A percentile compares a stretch with the other conserved stretches of the same genome.
phyloP scores from a whole-genome alignment of 2,329 filamentous ascomycete genomes.

The Rhexocercosporidium sp. region DNA sequence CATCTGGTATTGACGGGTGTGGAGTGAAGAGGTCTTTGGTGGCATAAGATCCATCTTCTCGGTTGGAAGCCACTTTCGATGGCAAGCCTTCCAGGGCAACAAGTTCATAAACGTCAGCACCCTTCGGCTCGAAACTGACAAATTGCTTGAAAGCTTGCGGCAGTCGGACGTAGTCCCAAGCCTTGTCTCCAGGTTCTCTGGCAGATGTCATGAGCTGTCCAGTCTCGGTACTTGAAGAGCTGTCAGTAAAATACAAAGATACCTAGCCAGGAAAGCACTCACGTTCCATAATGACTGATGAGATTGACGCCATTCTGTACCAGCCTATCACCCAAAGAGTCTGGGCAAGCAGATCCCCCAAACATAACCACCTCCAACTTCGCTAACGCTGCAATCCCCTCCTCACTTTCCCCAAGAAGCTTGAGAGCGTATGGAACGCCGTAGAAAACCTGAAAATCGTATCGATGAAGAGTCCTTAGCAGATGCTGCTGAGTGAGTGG shows the following conservation, averaged over 20 bases:
- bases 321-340: slow-evolving; percentile 59
- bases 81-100: slow-evolving; percentile 46
- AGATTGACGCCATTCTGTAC: slow-evolving; percentile 59
- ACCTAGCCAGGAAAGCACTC: slow-evolving; percentile 43
- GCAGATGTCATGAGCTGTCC: slow-evolving; percentile 66
- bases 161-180: slow-evolving; percentile 63
- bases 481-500: slow-evolving; percentile 59
- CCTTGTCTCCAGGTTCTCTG: slow-evolving; percentile 53
- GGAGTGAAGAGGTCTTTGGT: slow-evolving; percentile 51
- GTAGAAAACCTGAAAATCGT: slow-evolving; percentile 59
- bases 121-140: slow-evolving; percentile 34
- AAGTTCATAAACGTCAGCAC: slow-evolving; percentile 38
- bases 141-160: slow-evolving; percentile 15
- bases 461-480: slow-evolving; percentile 47
- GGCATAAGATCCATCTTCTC: slow-evolving; percentile 50
- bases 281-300: slow-evolving; percentile 60
- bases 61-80: slow-evolving; percentile 46
- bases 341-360: slow-evolving; percentile 62
- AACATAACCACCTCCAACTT: slow-evolving; percentile 59
- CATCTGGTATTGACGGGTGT: slow-evolving; percentile 48
- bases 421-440: slow-evolving; percentile 69
- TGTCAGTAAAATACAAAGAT: slow-evolving; percentile 47
- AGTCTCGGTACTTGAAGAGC: slow-evolving; percentile 57
- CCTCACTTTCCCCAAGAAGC: slow-evolving; percentile 61
- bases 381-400: slow-evolving; percentile 55